These are phyloP conservation scores for Podospora conica DNA, from an alignment of 495 filamentous ascomycete species.

Conservation along the genomic window DNA sequence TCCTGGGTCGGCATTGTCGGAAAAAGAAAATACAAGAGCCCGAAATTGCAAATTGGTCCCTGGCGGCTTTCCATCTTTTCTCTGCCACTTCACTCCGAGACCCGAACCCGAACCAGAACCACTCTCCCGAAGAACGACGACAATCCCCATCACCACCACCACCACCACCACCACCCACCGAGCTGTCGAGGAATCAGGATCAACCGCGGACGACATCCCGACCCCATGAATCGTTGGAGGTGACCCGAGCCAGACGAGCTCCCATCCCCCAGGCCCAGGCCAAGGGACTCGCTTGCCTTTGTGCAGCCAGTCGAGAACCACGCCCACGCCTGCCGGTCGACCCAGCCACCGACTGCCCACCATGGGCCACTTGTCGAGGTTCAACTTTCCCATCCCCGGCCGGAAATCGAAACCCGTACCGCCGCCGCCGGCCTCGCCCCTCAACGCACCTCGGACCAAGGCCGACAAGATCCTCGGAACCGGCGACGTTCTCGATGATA, in stretches of 20 bases:
- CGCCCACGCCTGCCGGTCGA: not conserved
- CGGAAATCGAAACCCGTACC: constrained; percentile 35
- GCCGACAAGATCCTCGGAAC: constrained; percentile 42
- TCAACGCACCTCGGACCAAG: constrained; percentile 33
- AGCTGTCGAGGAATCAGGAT: not conserved
- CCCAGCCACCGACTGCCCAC: constrained; percentile 7
- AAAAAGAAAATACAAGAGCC: constrained; percentile 14
- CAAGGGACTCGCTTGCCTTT: not conserved
- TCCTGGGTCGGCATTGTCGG: constrained; percentile 9
- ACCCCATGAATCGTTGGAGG: constrained; percentile 12
- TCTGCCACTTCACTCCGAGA: not conserved
- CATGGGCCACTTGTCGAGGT: constrained; percentile 49
- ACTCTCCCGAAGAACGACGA: constrained; percentile 4
- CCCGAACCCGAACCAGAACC: constrained; percentile 7
- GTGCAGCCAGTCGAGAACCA: too few relatives aligned
- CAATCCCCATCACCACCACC: not conserved
- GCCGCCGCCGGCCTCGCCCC: constrained; percentile 5
- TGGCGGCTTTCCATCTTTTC: not conserved
- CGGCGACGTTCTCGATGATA: constrained; percentile 25
- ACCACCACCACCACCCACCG: not conserved
- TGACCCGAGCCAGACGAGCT: constrained; percentile 15
- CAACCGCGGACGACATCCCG: not conserved
- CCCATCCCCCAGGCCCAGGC: not conserved
- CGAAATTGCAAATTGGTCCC: constrained; percentile 20
- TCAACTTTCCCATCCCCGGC: constrained; percentile 48